Base-by-base conservation (phyloP, 164 flowering plant genomes). In the Aristolochia contorta region DNA sequence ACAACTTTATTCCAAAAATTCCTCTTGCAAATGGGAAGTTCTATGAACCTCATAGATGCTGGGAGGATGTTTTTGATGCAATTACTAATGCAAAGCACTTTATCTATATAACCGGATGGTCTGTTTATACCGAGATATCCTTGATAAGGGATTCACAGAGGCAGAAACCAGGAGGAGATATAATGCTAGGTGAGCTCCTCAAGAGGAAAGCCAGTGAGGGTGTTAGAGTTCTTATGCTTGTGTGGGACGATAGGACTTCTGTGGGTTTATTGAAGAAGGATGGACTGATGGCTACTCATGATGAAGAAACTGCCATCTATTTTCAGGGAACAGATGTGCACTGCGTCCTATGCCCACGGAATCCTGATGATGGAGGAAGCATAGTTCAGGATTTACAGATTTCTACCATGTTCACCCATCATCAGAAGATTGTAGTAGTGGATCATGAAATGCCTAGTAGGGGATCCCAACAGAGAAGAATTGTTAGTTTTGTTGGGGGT, bases 171-270 rank as follows among this genome's bases (percentile, higher is more conserved):
- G 90, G 84, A 22, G 84, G 84, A 54, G 78, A 82, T 32, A 21
- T 80, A 51, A 81, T 80, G 13, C 77, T 88, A 2, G 96, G 96
- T 1, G 85, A 88, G 59, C 77, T 88, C 14, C 90, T 88, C 19
- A 81, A 77, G 75, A 84, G 74, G 70, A 85, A 80, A 62, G 96
- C 96, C 4, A 69, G 66, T 41, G 96, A 87, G 73, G 96, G 95
- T 16, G 87, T 87, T 6, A 74, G 76, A n/a, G 91, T 87, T 37
- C 71, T 84, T 12, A 82, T 87, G 87, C 89, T 87, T 49, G 86
- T 87, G 56, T 87, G 95, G 95, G 91, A 87, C 72, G 95, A 87
- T 46, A 70, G 87, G 64, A 85, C 89, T 30, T 88, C 96, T 8
- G 78, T 82, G 16, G 61, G 58, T 47, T 43, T 78, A 27, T 67